Base-by-base conservation (phyloP, 139 green algal genomes). In the Volvox africanus region DNA sequence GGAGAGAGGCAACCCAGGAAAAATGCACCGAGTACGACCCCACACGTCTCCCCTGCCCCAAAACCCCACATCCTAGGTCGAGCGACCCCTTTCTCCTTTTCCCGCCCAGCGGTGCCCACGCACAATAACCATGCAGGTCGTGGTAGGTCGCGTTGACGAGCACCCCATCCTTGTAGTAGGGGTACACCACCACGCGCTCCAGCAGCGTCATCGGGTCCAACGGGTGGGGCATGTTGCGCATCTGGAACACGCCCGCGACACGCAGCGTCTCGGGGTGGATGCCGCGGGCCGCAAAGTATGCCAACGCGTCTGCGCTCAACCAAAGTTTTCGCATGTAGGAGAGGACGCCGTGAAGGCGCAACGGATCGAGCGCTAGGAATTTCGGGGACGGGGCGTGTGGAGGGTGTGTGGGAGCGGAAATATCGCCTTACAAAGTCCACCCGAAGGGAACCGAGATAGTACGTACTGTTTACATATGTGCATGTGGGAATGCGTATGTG, bases 111-210 rank as follows among this genome's bases (percentile, higher is more conserved):
- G 5, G 28, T n/a, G 5, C 61, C n/a, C n/a, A 88, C 82, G 9
- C 33, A 88, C 82, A 88, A 33, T 61, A 78, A 21, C 62, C 62
- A 30, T 78, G 24, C 2, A 88, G 17, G 82, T 88, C 82, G 33
- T 88, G 82, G 21, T 78, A 88, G n/a, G 82, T 88, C 28, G 44
- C 33, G 22, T 88, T 88, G 22, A 80, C 65, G 30, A 67, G 33
- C 65, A 55, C 33, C 13, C 65, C 82, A 6, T 80, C 61, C 82
- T n/a, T 75, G 20, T 67, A 67, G 65, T 88, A 80, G 16, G 82
- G 82, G 82, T 88, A 88, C 33, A 67, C 82, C 82, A 88, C 82
- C 82, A 88, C 65, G 9, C 82, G 82, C 32, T 79, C 33, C 82
- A 88, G 65, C 32, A 55, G 6, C 33, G 28, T 33, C 20, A 32